A percentile compares a stretch with the other conserved stretches of the same genome.
Evolutionary conservation across 345 rosid genomes (phyloP).

Genomic region (Dimocarpus longan): DNA sequence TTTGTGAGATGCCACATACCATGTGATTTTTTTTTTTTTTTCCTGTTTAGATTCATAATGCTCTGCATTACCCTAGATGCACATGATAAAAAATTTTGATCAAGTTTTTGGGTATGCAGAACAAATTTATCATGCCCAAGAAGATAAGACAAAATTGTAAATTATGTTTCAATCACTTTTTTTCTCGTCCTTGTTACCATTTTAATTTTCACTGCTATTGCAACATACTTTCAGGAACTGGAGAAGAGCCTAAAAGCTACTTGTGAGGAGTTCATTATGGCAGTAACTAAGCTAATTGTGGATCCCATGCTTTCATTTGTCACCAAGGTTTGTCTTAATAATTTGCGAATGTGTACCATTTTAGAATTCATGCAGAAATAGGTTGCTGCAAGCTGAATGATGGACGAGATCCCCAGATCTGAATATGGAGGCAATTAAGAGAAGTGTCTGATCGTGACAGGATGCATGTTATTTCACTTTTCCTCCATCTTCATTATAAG

Average conservation of each 20-base stretch:
- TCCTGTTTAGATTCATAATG: background rate
- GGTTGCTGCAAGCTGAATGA: conserved; percentile 7
- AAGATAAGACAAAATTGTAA: background rate
- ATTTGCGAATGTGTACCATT: background rate
- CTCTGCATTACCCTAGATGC: background rate
- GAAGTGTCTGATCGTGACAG: background rate
- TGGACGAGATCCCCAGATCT: background rate
- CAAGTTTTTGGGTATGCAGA: background rate
- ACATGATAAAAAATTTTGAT: background rate
- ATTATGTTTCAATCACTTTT: background rate
- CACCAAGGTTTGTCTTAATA: conserved; percentile 68
- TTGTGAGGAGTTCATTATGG: conserved; percentile 98
- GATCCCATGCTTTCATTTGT: conserved; percentile 99
- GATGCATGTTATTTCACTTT: background rate
- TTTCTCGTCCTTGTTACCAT: background rate
- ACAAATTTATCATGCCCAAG: background rate
- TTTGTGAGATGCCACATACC: background rate
- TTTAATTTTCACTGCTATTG: background rate
- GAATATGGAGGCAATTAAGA: background rate
- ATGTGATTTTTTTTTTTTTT: background rate
- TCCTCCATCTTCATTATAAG: background rate
- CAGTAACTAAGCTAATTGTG: conserved; percentile 90
- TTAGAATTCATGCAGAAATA: conserved; percentile 5
- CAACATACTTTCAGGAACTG: conserved; percentile 62
- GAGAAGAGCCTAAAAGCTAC: conserved; percentile 95